A percentile compares a stretch with the other conserved stretches of the same genome.
phyloP scores from a whole-genome alignment of 225 moss, liverwort and hornwort genomes.

The Pseudoscleropodium purum region DNA sequence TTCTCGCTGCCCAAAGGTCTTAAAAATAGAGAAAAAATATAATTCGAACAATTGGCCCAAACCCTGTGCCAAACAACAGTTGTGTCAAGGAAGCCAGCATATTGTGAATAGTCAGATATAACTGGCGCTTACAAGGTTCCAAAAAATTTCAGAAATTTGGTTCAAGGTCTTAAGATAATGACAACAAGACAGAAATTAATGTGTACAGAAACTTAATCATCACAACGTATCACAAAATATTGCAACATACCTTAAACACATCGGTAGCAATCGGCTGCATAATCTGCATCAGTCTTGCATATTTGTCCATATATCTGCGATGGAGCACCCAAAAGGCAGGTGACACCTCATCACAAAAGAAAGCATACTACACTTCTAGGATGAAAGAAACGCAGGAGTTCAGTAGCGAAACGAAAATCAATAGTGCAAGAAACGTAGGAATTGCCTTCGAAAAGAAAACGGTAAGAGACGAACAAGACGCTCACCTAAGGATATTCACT shows the following conservation, averaged over 20 bases:
- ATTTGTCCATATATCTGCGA: slow-evolving; percentile 95
- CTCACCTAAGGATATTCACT: slow-evolving; percentile 85
- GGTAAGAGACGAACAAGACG: not conserved
- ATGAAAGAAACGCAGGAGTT: not conserved
- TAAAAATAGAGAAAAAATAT: slow-evolving; percentile 95
- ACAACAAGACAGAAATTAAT: not conserved
- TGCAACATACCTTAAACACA: slow-evolving; percentile 65
- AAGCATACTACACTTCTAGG: not conserved
- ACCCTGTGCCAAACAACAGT: slow-evolving; percentile 44
- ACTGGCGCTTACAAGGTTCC: not conserved
- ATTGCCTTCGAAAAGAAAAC: not conserved
- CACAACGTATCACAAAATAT: not conserved
- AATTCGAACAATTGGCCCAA: slow-evolving; percentile 96
- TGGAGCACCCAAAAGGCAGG: slow-evolving; percentile 1
- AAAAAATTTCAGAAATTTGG: not conserved
- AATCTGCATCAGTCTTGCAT: slow-evolving; percentile 92
- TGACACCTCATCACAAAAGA: not conserved
- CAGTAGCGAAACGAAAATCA: not conserved
- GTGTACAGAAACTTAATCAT: not conserved
- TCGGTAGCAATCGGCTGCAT: slow-evolving; percentile 94
- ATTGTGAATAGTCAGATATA: not conserved
- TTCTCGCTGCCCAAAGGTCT: slow-evolving; percentile 92
- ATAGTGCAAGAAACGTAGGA: not conserved
- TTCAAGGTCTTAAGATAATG: not conserved
- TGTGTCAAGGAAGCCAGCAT: not conserved